These are phyloP conservation scores for Cyclotella cryptica DNA, from an alignment of 108 stramenopile species.

Conservation along the genomic window DNA sequence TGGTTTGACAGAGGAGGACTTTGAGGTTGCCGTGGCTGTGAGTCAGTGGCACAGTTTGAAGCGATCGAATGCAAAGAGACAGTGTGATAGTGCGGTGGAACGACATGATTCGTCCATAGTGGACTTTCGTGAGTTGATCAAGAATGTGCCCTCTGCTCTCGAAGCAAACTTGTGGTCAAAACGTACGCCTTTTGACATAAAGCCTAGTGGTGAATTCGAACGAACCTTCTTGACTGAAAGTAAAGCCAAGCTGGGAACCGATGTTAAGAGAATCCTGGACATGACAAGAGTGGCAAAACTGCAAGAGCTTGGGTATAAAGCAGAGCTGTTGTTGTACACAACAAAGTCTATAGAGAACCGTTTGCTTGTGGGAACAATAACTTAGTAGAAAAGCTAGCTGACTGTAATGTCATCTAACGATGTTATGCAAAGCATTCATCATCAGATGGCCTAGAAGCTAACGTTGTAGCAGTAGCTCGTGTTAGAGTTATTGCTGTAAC, in stretches of 20 bases:
- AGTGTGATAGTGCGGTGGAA: background rate
- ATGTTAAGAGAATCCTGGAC: constrained; percentile 32
- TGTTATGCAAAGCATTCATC: too few species aligned
- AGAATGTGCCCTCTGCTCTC: background rate
- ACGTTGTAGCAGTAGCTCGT: too few species aligned
- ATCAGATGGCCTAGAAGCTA: too few species aligned
- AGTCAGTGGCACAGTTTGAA: constrained; percentile 32
- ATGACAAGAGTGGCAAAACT: constrained; percentile 6
- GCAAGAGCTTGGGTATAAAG: constrained; percentile 34
- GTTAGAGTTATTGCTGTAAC: too few species aligned
- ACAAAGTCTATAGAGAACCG: constrained; percentile 32
- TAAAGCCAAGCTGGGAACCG: constrained; percentile 20
- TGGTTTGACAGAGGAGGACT: constrained; percentile 34
- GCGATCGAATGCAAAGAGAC: background rate
- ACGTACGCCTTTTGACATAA: background rate
- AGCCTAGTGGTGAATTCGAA: constrained; percentile 35
- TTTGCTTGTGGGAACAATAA: constrained; percentile 1
- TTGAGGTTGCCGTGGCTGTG: constrained; percentile 21
- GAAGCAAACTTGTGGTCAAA: background rate
- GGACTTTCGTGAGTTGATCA: background rate
- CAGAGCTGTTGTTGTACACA: constrained; percentile 32
- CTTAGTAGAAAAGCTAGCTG: too few species aligned
- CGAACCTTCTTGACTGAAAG: constrained; percentile 18
- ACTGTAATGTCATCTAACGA: too few species aligned
- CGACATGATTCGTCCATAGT: background rate